Evolutionary conservation across 306 rosid genomes (phyloP).

Genomic region (Lupinus albus): DNA sequence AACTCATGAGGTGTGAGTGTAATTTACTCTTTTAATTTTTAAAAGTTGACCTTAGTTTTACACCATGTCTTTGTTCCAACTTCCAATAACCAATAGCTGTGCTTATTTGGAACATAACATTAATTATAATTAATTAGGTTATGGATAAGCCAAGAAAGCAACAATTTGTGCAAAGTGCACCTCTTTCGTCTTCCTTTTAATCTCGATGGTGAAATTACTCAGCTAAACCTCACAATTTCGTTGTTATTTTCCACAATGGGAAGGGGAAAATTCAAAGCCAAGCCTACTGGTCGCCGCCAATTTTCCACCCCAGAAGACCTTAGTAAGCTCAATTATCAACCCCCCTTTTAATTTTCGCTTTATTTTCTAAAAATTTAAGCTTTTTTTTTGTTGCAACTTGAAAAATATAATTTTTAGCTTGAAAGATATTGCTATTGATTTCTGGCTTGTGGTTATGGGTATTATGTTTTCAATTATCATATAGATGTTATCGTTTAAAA

Average conservation of each 20-base stretch:
- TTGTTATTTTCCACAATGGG: conserved; percentile 58
- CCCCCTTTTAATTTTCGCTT: conserved; percentile 18
- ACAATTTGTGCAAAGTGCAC: too few relatives aligned
- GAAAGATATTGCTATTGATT: not conserved
- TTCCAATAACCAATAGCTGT: too few relatives aligned
- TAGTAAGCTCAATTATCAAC: conserved; percentile 48
- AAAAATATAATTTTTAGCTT: conserved; percentile 3
- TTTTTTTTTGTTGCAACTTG: conserved; percentile 19
- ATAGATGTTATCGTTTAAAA: not conserved
- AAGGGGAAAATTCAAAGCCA: conserved; percentile 89
- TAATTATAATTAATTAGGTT: too few relatives aligned
- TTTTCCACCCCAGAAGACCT: conserved; percentile 83
- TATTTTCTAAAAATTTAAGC: not conserved
- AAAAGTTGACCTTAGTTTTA: too few relatives aligned
- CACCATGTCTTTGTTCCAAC: too few relatives aligned
- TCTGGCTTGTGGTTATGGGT: conserved; percentile 22
- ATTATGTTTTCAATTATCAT: conserved; percentile 17
- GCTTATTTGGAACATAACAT: too few relatives aligned
- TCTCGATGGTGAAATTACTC: too few relatives aligned
- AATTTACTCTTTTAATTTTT: too few relatives aligned
- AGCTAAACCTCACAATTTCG: too few relatives aligned
- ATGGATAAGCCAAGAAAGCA: too few relatives aligned
- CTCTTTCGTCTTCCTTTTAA: too few relatives aligned
- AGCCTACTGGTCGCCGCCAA: conserved; percentile 93
- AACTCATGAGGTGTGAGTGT: too few relatives aligned